Conservation (phyloP, 202 grass and related monocot genomes). For the Panicum virgatum region DNA sequence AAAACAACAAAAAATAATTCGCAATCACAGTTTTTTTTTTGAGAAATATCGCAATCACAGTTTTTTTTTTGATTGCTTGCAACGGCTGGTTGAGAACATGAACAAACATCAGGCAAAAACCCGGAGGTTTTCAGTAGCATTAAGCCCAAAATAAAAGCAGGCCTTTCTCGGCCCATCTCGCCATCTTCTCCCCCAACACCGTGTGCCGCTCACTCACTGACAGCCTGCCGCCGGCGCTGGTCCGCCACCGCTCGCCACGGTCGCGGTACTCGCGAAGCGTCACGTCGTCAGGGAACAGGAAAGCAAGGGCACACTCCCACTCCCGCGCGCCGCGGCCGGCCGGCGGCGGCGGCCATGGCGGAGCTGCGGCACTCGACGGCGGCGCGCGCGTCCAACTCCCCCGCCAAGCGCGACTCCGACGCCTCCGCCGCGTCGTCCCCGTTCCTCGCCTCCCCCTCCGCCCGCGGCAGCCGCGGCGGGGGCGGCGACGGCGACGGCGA, state of each 20-base stretch:
- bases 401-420: slow-evolving; percentile 63
- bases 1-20: too few relatives aligned
- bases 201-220: neutral
- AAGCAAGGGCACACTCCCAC: neutral
- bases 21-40: too few relatives aligned
- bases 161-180: neutral
- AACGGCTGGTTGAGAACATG: too few relatives aligned
- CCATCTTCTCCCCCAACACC: neutral
- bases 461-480: too few relatives aligned
- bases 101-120: too few relatives aligned
- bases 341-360: slow-evolving; percentile 65
- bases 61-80: too few relatives aligned
- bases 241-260: neutral
- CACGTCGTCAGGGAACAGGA: slow-evolving; percentile 18
- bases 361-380: slow-evolving; percentile 79
- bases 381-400: slow-evolving; percentile 51
- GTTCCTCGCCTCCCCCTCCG: slow-evolving; percentile 43
- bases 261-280: neutral
- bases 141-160: slow-evolving; percentile 5
- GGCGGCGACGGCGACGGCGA: too few relatives aligned
- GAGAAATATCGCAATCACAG: too few relatives aligned
- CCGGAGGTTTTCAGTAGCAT: neutral
- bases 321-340: slow-evolving; percentile 10
- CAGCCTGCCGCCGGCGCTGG: neutral
- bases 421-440: slow-evolving; percentile 43